phyloP scores from a whole-genome alignment of 2,329 filamentous ascomycete genomes.

The Sporothrix globosa region DNA sequence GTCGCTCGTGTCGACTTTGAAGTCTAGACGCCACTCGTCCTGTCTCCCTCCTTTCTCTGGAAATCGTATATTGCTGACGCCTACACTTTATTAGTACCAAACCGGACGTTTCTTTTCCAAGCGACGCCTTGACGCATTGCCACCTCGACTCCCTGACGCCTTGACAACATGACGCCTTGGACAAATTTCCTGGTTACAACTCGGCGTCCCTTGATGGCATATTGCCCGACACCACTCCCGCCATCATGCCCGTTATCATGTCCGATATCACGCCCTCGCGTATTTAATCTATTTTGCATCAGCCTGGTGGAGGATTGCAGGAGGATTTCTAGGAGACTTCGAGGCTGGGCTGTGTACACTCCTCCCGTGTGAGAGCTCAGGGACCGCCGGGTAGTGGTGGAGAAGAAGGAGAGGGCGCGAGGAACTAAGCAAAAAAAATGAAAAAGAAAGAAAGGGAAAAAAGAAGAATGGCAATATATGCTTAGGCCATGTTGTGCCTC shows the following conservation, averaged over 20 bases:
- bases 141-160: not conserved
- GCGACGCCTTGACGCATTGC: not conserved
- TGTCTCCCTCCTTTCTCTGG: not conserved
- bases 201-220: not conserved
- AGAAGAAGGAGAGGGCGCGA: not conserved
- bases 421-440: not conserved
- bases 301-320: not conserved
- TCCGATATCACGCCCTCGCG: too few species aligned
- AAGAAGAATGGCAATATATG: not conserved
- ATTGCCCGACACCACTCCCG: not conserved
- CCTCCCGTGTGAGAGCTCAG: too few species aligned
- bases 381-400: too few species aligned
- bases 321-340: too few species aligned
- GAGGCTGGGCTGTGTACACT: too few species aligned
- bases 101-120: not conserved
- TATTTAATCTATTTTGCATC: constrained; percentile 6
- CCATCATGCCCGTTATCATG: not conserved
- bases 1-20: not conserved
- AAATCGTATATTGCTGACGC: constrained; percentile 7
- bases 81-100: not conserved
- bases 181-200: not conserved
- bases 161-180: not conserved
- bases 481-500: not conserved
- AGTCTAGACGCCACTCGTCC: not conserved
- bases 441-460: too few species aligned